Evolutionary conservation across 2,329 filamentous ascomycete species (phyloP).

Genomic region (Diaporthe sp.): DNA sequence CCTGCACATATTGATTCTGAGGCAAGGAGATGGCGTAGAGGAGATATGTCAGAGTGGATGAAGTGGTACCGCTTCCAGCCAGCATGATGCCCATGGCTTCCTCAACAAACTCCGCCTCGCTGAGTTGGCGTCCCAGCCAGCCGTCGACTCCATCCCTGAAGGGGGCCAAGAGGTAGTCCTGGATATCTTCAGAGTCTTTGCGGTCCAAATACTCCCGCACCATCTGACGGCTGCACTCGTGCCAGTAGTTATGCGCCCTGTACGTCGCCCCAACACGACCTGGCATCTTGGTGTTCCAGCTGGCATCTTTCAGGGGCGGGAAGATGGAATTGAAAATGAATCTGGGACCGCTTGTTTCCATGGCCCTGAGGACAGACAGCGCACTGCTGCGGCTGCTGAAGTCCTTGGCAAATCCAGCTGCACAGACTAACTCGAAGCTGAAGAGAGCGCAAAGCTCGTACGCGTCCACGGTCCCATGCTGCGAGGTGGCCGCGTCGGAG

Average conservation of each 20-base stretch:
- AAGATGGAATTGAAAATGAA: not conserved
- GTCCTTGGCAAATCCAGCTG: constrained; percentile 6
- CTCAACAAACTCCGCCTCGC: constrained; percentile 2
- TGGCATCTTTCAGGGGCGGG: not conserved
- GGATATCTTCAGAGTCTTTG: not conserved
- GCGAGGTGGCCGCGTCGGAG: not conserved
- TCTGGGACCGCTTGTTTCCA: constrained; percentile 2
- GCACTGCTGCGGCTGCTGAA: not conserved
- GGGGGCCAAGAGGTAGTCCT: not conserved
- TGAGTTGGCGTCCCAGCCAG: not conserved
- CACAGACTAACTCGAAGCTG: not conserved
- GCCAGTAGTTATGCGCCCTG: constrained; percentile 6
- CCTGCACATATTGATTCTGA: not conserved
- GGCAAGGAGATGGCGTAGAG: not conserved
- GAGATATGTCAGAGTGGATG: not conserved
- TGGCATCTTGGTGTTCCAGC: not conserved
- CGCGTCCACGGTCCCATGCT: not conserved
- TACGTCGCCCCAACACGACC: not conserved
- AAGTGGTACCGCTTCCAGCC: constrained; percentile 3
- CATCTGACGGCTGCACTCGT: constrained; percentile 8
- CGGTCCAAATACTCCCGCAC: constrained; percentile 6
- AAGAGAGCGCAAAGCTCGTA: not conserved
- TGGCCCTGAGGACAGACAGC: not conserved
- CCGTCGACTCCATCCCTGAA: not conserved
- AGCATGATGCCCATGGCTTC: not conserved